Evolutionary conservation across 345 rosid species (phyloP).

Genomic region (Moricandia moricandioides): DNA sequence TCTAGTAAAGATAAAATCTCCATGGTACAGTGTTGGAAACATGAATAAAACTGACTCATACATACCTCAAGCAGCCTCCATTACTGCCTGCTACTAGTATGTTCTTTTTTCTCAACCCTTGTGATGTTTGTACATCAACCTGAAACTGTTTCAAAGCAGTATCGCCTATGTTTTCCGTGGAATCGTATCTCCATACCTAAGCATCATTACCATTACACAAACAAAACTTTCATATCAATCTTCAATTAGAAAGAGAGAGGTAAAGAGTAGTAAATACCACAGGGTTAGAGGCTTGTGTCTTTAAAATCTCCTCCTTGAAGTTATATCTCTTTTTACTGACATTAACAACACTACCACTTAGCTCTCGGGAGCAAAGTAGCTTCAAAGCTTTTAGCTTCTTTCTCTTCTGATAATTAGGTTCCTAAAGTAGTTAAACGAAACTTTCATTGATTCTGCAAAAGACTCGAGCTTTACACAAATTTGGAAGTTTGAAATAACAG

Average conservation of each 20-base stretch:
- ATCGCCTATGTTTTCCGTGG: conserved; percentile 41
- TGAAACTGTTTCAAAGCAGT: conserved; percentile 49
- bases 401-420: conserved; percentile 40
- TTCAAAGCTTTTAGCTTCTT: conserved; percentile 35
- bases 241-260: conserved; percentile 21
- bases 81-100: conserved; percentile 52
- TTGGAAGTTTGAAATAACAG: not conserved
- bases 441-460: not conserved
- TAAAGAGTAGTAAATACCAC: conserved; percentile 40
- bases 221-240: not conserved
- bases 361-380: conserved; percentile 65
- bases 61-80: conserved; percentile 63
- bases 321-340: conserved; percentile 35
- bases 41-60: too few relatives aligned
- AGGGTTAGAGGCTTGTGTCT: conserved; percentile 58
- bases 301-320: conserved; percentile 64
- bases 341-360: conserved; percentile 49
- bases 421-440: conserved; percentile 41
- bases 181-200: conserved; percentile 51
- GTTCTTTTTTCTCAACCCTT: conserved; percentile 48
- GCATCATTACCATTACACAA: conserved; percentile 15
- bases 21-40: too few relatives aligned
- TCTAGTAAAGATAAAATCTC: too few relatives aligned
- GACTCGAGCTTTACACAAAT: conserved; percentile 1
- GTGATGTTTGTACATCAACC: conserved; percentile 43